Base-by-base conservation (phyloP, 192 early-diverging fungal species). In the Umbelopsis sp. region DNA sequence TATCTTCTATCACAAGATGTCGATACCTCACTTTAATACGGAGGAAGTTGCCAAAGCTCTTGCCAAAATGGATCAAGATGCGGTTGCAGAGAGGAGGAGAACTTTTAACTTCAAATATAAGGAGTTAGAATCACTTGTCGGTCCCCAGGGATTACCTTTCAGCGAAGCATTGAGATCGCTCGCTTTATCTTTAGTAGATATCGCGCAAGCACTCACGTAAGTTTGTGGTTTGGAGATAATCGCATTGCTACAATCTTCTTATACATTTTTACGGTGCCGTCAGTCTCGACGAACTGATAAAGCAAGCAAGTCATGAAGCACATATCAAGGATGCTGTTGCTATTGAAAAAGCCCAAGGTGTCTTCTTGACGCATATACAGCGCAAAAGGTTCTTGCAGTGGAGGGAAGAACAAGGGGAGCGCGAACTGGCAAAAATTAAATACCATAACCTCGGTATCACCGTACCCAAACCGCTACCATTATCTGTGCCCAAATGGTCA, bases 151-250 rank as follows among this genome's bases (percentile, higher is more conserved):
- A 37, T 46, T 75, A 16, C 16, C 68, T 0, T 75, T 75, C 46
- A 47, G 65, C 27, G 27, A 49, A 23, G 49, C 64, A 13, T 50
- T 75, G 47, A 22, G 51, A 55, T 66, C 70, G 4, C 46, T 75
- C 8, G 67, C 69, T 11, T 21, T 75, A 18, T 64, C 69, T 46
- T 21, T 70, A 21, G 67, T 75, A 16, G 74, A 75, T 55, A 67
- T 67, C 30, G 52, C 61, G 21, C 64, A 70, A 51, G 49, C 74
- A 2, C 21, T 75, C 2, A 75, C 61, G 74, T 70, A 75, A 12
- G 74, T 37, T 4, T 7, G 6, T 46, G 9, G 3, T 53, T 37
- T 11, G 35, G 25, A 11, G 12, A 4, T 33, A 18, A 16, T 12
- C 2, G 37, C 6, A 10, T 41, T 41, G 10, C 6, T 61, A 35